Evolutionary conservation across 192 early-diverging fungal species (phyloP).

Genomic region (Umbelopsis sp.): DNA sequence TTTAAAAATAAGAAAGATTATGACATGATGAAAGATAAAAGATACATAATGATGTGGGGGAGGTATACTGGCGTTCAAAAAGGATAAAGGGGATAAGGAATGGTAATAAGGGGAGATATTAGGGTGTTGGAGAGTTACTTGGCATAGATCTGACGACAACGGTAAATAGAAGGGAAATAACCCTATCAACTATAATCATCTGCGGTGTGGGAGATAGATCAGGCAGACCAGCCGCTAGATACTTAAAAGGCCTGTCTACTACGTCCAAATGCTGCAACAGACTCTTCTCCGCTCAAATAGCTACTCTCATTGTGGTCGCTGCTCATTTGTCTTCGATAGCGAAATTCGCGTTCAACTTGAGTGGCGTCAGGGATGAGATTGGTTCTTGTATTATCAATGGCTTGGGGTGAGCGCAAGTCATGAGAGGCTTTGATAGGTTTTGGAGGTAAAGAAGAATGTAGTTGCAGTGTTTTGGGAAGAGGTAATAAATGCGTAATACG

Average conservation of each 20-base stretch:
- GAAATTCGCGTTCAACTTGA: background rate
- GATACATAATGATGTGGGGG: background rate
- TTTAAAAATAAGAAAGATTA: background rate
- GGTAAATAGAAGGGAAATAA: too few species aligned
- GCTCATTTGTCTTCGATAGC: slow-evolving; percentile 1
- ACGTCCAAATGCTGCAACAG: slow-evolving; percentile 9
- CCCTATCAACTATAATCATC: too few species aligned
- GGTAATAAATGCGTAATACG: slow-evolving; percentile 34
- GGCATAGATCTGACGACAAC: background rate
- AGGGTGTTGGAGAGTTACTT: background rate
- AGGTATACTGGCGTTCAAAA: background rate
- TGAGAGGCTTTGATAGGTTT: slow-evolving; percentile 16
- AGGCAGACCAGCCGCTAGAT: too few species aligned
- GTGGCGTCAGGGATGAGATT: slow-evolving; percentile 10
- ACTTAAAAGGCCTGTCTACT: background rate
- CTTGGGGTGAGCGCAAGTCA: slow-evolving; percentile 1
- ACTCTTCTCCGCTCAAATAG: slow-evolving; percentile 18
- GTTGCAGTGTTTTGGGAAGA: slow-evolving; percentile 16
- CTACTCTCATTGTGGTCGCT: slow-evolving; percentile 1
- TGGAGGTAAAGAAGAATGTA: background rate
- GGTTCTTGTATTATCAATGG: background rate
- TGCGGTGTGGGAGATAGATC: too few species aligned
- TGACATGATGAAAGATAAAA: background rate
- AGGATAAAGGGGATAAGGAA: background rate
- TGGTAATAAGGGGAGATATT: background rate